These are phyloP conservation scores for Russula sp. DNA, from an alignment of 768 basidiomycete species.

Conservation along the genomic window DNA sequence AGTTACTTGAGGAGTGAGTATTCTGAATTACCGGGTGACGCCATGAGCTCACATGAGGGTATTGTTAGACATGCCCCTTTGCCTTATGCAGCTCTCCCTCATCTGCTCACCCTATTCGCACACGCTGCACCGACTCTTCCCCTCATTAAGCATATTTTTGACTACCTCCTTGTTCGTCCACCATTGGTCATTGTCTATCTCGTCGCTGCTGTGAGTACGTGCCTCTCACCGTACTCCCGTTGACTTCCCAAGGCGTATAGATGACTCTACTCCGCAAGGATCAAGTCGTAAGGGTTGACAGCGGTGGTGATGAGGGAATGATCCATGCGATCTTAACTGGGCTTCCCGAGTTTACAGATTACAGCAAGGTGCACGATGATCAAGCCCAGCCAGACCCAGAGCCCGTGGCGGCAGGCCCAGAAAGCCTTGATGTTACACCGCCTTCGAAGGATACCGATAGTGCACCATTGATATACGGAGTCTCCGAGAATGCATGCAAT, in stretches of 20 bases:
- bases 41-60: background rate
- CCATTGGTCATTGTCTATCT: slow-evolving; percentile 80
- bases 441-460: background rate
- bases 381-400: background rate
- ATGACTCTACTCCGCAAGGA: slow-evolving; percentile 66
- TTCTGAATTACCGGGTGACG: background rate
- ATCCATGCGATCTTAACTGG: slow-evolving; percentile 64
- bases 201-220: slow-evolving; percentile 62
- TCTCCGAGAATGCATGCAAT: background rate
- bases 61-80: slow-evolving; percentile 56
- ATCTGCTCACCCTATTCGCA: slow-evolving; percentile 85
- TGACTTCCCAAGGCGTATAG: slow-evolving; percentile 33
- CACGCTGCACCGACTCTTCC: slow-evolving; percentile 89
- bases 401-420: background rate
- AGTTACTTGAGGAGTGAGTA: slow-evolving; percentile 58
- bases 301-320: slow-evolving; percentile 76
- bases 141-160: slow-evolving; percentile 87
- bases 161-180: slow-evolving; percentile 77
- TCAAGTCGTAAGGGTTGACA: slow-evolving; percentile 51
- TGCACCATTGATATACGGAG: background rate
- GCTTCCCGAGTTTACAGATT: slow-evolving; percentile 53
- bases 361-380: slow-evolving; percentile 21
- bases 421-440: background rate
- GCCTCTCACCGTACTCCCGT: background rate
- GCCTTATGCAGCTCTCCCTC: slow-evolving; percentile 85